Conservation (phyloP, 176 grass and related monocot species). For the Typha latifolia region DNA sequence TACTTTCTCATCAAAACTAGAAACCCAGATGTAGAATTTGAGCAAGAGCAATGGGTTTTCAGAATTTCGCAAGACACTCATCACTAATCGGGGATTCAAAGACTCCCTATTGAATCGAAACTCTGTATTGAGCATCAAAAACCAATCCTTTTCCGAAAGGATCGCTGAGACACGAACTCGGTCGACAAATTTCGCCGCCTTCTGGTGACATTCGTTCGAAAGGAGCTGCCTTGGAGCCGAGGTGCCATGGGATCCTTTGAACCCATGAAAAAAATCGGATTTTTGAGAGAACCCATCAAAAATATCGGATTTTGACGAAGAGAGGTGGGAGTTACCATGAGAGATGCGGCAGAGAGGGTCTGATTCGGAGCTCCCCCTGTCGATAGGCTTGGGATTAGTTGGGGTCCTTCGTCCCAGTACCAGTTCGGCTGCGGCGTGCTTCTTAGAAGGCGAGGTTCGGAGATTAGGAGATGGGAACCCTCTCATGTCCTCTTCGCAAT, state of each 20-base stretch:
- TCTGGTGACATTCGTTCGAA: not conserved
- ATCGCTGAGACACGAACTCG: slow-evolving; percentile 34
- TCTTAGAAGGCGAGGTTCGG: not conserved
- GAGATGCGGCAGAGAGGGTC: not conserved
- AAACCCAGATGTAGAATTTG: slow-evolving; percentile 70
- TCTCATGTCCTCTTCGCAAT: not conserved
- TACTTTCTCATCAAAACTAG: slow-evolving; percentile 38
- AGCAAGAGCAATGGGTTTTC: slow-evolving; percentile 36
- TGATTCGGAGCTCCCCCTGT: not conserved
- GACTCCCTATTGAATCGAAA: slow-evolving; percentile 18
- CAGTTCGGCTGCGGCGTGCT: not conserved
- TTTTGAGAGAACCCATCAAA: slow-evolving; percentile 1
- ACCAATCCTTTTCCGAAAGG: slow-evolving; percentile 38
- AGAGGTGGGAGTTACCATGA: too few relatives aligned
- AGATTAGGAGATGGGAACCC: not conserved
- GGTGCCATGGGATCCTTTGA: not conserved
- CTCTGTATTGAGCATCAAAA: slow-evolving; percentile 45
- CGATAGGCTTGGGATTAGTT: not conserved
- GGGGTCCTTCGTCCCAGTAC: not conserved
- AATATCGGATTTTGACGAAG: not conserved
- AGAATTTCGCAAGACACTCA: slow-evolving; percentile 30
- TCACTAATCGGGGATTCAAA: slow-evolving; percentile 37
- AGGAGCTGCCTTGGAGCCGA: not conserved
- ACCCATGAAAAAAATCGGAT: slow-evolving; percentile 15
- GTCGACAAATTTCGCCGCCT: slow-evolving; percentile 18